These are phyloP conservation scores for Fusarium newnesense DNA, from an alignment of 2,329 filamentous ascomycete genomes.

Conservation along the genomic window DNA sequence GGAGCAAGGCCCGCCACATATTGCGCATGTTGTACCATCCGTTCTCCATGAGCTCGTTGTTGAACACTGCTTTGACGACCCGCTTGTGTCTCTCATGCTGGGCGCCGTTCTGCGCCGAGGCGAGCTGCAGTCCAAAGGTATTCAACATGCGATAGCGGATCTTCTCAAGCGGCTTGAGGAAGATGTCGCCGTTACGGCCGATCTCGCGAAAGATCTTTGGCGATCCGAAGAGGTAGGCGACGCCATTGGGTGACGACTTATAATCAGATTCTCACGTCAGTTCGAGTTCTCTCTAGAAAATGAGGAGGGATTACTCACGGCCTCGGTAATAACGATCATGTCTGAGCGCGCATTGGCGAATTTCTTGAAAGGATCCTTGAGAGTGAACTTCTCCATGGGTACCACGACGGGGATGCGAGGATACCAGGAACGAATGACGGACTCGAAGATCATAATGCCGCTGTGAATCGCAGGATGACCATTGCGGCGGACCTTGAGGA, in stretches of 20 bases:
- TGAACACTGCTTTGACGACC: not conserved
- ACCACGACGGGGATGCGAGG: not conserved
- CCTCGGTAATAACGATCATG: not conserved
- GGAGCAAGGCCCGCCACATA: not conserved
- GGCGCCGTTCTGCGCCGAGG: not conserved
- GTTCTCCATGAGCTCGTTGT: not conserved
- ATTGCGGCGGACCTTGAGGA: not conserved
- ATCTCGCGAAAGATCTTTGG: not conserved
- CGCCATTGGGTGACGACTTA: not conserved
- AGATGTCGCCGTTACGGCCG: not conserved
- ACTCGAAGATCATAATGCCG: not conserved
- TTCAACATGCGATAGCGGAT: not conserved
- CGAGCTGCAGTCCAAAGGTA: not conserved
- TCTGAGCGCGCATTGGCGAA: not conserved
- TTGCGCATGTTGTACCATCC: not conserved
- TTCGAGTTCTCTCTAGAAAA: fast-evolving
- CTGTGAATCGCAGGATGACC: not conserved
- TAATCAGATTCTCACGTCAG: fast-evolving
- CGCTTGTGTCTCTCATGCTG: not conserved
- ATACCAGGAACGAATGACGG: not conserved
- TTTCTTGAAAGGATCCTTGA: not conserved
- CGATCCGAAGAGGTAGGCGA: not conserved
- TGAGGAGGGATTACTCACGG: fast-evolving
- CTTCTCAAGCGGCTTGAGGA: not conserved
- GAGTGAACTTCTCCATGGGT: not conserved